Evolutionary conservation across 441 rosid genomes (phyloP).

Genomic region (Arabidopsis lyrata): DNA sequence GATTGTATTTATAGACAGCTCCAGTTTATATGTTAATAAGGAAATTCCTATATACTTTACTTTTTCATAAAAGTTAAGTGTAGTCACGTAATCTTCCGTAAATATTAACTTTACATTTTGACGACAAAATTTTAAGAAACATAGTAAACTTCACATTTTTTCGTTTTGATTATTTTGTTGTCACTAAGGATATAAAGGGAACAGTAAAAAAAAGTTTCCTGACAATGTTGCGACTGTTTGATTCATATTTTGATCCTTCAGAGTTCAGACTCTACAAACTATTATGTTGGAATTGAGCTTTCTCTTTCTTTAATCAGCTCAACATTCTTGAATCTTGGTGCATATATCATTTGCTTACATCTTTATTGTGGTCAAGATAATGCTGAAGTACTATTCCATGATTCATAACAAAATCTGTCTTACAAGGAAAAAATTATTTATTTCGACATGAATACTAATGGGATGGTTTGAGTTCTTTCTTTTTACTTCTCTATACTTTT

Average conservation of each 20-base stretch:
- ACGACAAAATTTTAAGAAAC: background rate
- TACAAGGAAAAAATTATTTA: background rate
- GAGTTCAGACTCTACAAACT: background rate
- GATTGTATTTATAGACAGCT: background rate
- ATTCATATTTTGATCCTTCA: background rate
- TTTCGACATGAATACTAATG: background rate
- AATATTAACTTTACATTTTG: background rate
- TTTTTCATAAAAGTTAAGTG: constrained; percentile 2
- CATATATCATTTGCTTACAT: background rate
- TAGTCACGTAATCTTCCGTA: background rate
- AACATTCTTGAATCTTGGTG: background rate
- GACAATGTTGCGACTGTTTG: background rate
- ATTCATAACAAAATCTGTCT: background rate
- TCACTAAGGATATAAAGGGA: constrained; percentile 13
- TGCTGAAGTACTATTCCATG: too few relatives aligned
- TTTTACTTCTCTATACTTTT: background rate
- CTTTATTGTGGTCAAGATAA: background rate
- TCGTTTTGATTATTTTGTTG: background rate
- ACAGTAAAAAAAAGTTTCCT: background rate
- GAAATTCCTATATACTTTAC: background rate
- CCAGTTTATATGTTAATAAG: constrained; percentile 2
- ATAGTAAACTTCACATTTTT: background rate
- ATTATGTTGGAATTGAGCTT: background rate
- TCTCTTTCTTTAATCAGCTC: background rate
- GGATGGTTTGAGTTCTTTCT: background rate